Evolutionary conservation across 2,329 filamentous ascomycete species (phyloP), one percentile per base, ranked within the genome.

Genomic region (Daldinia eschscholtzii): DNA sequence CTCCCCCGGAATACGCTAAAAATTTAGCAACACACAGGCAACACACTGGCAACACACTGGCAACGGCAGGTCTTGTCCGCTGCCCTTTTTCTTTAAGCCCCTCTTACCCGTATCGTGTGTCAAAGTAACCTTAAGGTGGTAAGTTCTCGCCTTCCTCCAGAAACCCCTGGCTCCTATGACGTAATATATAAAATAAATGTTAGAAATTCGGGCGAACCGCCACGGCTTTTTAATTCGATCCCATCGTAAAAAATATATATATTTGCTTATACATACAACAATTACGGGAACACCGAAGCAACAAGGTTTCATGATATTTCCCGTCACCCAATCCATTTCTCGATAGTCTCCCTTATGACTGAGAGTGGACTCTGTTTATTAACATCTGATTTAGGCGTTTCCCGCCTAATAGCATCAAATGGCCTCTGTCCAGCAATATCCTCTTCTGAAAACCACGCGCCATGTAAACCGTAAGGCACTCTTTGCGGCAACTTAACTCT

Each of bases 391-490:
- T 70, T 65, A 1, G 50, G 9, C 6, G 15, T 58, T 62, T 74
- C 74, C 28, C 63, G 56, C 53, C 77, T 70, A 50, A 73, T 44
- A 18, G 65, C 64, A 15, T 70, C 65, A n/a, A 74, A 64, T 7
- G 72, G 71, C 30, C 82, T 79, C 74, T 91, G 89, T 1, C 76
- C 76, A 6, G 73, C 70, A 23, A 91, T 84, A 66, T 89, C 81
- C 2, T 83, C 80, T 63, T 86, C 83, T 0, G 81, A 79, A 61
- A 91, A 90, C 87, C 88, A 91, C 6, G 81, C 82, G 3, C 88
- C 89, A 75, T 91, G 91, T 56, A 93, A 78, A 0, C 91, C 90
- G 73, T 93, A 93, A 0, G 91, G 90, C 0, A 93, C 89, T 12
- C 91, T 79, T 71, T 91, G 89, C 2, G 89, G 90, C 37, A 93